Conservation (phyloP, 352 stramenopile species). For the Globisporangium orthogonon region DNA sequence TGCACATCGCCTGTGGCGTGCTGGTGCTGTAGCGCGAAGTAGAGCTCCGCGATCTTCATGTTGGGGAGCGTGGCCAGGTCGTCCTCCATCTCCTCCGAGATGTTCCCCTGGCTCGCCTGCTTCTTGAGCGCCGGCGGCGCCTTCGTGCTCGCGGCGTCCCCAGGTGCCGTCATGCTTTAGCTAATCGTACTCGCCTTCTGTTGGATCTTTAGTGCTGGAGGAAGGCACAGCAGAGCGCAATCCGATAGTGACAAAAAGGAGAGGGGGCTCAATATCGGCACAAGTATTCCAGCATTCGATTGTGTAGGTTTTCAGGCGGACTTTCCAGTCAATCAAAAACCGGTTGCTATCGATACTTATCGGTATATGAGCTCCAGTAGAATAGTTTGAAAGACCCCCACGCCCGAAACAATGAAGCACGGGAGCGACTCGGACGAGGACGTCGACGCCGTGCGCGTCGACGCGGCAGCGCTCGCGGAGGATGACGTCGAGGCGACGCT, state of each 20-base stretch:
- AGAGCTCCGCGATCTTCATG: constrained; percentile 69
- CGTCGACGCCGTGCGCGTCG: not conserved
- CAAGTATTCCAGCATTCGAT: no score
- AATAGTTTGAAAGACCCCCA: no score
- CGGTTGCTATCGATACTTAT: no score
- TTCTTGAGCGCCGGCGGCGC: constrained; percentile 37
- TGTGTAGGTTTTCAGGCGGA: no score
- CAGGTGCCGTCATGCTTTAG: not conserved
- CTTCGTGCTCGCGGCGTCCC: not conserved
- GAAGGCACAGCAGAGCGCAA: no score
- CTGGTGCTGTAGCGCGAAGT: constrained; percentile 78
- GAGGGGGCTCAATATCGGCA: no score
- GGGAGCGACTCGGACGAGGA: not conserved
- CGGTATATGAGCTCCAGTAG: no score
- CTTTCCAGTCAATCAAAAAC: no score
- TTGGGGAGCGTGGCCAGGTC: constrained; percentile 69
- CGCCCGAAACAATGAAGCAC: not conserved
- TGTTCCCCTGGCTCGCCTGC: constrained; percentile 72
- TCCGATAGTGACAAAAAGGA: no score
- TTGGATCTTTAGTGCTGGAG: not conserved
- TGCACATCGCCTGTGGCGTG: constrained; percentile 26
- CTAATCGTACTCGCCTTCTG: not conserved
- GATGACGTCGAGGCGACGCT: not conserved
- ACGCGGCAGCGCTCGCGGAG: not conserved
- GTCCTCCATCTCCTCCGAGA: constrained; percentile 86